A percentile compares a stretch with the other conserved stretches of the same genome.
These are phyloP conservation scores for Magnusiomyces suaveolens DNA, from an alignment of 1,139 yeast species.

Conservation along the genomic window DNA sequence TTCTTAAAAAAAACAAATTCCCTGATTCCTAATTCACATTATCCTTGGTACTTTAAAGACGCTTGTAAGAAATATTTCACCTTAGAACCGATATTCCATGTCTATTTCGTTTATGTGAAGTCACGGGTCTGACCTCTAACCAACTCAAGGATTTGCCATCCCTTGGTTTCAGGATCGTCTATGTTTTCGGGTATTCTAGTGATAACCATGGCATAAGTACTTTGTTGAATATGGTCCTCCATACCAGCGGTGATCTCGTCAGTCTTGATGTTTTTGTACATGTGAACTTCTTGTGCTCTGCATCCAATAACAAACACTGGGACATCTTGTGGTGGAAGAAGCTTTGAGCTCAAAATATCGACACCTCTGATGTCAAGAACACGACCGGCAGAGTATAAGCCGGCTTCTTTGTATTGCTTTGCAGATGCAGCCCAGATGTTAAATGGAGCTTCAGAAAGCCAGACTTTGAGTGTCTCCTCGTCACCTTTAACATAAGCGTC, in stretches of 20 bases:
- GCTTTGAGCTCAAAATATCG: slow-evolving; percentile 80
- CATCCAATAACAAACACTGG: slow-evolving; percentile 94
- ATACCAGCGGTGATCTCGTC: slow-evolving; percentile 96
- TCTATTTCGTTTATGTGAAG: slow-evolving; percentile 62
- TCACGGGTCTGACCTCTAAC: slow-evolving; percentile 91
- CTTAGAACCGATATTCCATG: too few relatives aligned
- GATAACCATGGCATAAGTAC: slow-evolving; percentile 92
- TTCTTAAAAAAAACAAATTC: too few relatives aligned
- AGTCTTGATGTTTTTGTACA: slow-evolving; percentile 80
- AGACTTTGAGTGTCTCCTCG: slow-evolving; percentile 64
- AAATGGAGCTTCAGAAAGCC: slow-evolving; percentile 96
- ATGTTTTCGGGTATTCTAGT: slow-evolving; percentile 89
- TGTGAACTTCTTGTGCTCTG: slow-evolving; percentile 91
- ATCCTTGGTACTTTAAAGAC: too few relatives aligned
- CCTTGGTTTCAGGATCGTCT: slow-evolving; percentile 84
- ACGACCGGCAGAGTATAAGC: slow-evolving; percentile 81
- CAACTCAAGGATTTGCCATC: slow-evolving; percentile 94
- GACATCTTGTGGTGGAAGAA: slow-evolving; percentile 80
- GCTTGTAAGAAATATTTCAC: too few relatives aligned
- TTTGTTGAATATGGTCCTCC: slow-evolving; percentile 84
- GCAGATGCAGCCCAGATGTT: slow-evolving; percentile 92
- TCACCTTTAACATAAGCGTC: slow-evolving; percentile 96
- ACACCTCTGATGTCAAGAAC: slow-evolving; percentile 93
- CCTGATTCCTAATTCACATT: too few relatives aligned
- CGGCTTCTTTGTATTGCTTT: slow-evolving; percentile 87